Evolutionary conservation across 768 basidiomycete genomes (phyloP), one percentile per base, ranked within the genome.

Genomic region (Tulasnella sp.): DNA sequence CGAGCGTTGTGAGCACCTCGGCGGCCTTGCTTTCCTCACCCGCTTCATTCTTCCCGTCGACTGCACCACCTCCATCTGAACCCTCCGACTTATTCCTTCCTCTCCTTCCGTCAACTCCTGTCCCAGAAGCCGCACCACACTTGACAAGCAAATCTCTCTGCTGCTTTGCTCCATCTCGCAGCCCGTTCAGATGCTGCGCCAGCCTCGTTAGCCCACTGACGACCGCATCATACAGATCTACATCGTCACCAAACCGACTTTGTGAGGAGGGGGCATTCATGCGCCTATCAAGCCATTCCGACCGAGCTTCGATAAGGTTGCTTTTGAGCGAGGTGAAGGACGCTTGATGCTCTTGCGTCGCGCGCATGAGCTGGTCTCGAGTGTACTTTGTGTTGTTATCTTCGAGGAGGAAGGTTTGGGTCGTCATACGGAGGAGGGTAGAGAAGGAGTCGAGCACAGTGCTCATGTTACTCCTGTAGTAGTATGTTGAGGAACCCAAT

Each of bases 111-210:
- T 38, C 34, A 38, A 5, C 34, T 15, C n/a, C n/a, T n/a, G n/a
- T n/a, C n/a, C n/a, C n/a, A n/a, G 15, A 5, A 38, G 7, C 34
- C 7, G 5, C 34, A 5, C 34, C 34, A 15, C 7, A 38, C 15
- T 38, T 38, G 15, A 38, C 7, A 38, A 38, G 34, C 34, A 38
- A 70, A 50, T 93, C 88, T 62, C 85, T 82, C 67, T 97, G 92
- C 34, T 98, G 70, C 31, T 80, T 78, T 5, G 85, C 90, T 1
- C 92, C 87, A 59, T 87, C 83, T 49, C 94, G 73, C 60, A 98
- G 73, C 24, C 94, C 92, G 58, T 85, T 92, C 41, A 99, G 71
- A 72, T 98, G 93, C 67, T 99, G 94, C 0, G 90, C 96, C 3
- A 99, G 79, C 17, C 92, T 75, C 60, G 87, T 93, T 65, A 99